A percentile compares a stretch with the other conserved stretches of the same genome.
phyloP scores from a whole-genome alignment of 352 stramenopile species.

The Globisporangium nunn region DNA sequence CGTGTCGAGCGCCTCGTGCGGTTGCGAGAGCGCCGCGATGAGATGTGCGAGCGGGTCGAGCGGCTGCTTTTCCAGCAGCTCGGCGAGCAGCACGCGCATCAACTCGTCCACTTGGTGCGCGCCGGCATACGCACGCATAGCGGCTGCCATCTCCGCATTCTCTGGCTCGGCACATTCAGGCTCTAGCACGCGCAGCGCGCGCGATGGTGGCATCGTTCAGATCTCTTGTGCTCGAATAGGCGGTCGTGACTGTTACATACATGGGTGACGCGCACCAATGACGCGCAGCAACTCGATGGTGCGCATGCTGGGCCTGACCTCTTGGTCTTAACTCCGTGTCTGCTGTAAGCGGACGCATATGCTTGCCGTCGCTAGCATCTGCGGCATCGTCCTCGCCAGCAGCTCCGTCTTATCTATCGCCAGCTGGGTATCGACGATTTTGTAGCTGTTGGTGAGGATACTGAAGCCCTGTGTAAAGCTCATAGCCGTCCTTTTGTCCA shows the following conservation, averaged over 20 bases:
- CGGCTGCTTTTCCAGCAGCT: conserved; percentile 53
- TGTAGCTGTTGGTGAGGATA: background rate
- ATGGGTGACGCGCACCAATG: background rate
- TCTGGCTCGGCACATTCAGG: conserved; percentile 17
- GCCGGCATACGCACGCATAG: conserved; percentile 53
- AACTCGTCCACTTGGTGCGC: conserved; percentile 56
- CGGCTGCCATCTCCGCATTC: conserved; percentile 32
- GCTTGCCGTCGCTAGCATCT: background rate
- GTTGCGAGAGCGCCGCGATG: conserved; percentile 35
- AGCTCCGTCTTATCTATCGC: background rate
- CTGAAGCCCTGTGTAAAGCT: too few relatives aligned
- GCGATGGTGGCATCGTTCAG: conserved; percentile 20
- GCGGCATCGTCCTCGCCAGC: background rate
- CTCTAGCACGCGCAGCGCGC: conserved; percentile 25
- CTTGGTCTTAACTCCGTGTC: background rate
- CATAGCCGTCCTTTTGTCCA: too few relatives aligned
- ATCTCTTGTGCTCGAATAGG: too few relatives aligned
- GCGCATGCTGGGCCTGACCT: background rate
- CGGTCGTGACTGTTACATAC: background rate
- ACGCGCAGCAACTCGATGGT: background rate
- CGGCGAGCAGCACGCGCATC: conserved; percentile 48
- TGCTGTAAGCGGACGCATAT: background rate
- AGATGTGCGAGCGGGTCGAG: conserved; percentile 65
- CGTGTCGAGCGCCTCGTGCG: conserved; percentile 44
- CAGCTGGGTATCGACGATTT: too few relatives aligned